phyloP scores from a whole-genome alignment of 148 eudicot species.

The Euryodendron excelsum region DNA sequence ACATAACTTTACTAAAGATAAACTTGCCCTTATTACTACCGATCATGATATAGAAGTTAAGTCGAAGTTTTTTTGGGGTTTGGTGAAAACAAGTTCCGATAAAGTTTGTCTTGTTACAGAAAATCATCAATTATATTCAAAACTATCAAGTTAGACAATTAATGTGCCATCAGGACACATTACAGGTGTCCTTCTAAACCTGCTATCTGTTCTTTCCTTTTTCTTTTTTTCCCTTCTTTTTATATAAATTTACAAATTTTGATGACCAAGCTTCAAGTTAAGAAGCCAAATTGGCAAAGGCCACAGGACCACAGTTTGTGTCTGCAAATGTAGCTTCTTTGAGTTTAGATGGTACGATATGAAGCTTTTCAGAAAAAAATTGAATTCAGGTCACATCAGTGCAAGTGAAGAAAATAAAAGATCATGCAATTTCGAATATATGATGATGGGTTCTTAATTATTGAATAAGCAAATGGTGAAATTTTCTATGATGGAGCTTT shows the following conservation, averaged over 20 bases:
- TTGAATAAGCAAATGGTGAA: background rate
- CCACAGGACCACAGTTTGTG: background rate
- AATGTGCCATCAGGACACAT: background rate
- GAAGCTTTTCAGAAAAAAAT: background rate
- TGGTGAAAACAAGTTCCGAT: background rate
- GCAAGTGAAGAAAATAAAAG: background rate
- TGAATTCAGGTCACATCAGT: background rate
- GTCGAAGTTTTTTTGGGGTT: background rate
- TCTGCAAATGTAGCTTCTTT: background rate
- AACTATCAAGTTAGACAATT: background rate
- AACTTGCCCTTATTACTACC: background rate
- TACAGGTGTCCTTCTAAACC: background rate
- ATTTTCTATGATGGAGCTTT: background rate
- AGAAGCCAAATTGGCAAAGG: background rate
- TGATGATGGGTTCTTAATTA: background rate
- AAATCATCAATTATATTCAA: background rate
- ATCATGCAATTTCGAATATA: background rate
- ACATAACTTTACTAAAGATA: too few species aligned
- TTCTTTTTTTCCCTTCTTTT: background rate
- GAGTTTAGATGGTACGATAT: background rate
- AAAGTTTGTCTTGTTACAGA: background rate
- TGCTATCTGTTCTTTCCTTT: background rate
- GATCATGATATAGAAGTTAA: too few species aligned
- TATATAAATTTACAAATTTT: background rate
- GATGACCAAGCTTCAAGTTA: background rate